Conservation (phyloP, 2,329 filamentous ascomycete species). For the Fusarium begoniae region DNA sequence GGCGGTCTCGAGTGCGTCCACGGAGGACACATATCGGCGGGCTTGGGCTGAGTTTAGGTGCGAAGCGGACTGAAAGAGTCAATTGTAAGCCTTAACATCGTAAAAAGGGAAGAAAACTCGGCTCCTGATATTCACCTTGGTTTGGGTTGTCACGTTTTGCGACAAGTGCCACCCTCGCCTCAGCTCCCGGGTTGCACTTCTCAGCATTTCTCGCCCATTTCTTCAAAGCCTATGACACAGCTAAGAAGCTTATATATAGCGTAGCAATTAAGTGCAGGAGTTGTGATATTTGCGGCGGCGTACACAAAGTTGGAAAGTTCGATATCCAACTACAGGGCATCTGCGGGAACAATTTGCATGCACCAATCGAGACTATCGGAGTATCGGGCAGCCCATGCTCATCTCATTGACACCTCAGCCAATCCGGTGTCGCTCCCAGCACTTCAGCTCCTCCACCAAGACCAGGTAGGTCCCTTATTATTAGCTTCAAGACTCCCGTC, state of each 20-base stretch:
- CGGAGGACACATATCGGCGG: constrained; percentile 12
- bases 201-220: constrained; percentile 51
- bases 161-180: constrained; percentile 41
- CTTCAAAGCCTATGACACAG: constrained; percentile 20
- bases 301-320: not conserved
- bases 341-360: constrained; percentile 32
- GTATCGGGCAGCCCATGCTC: constrained; percentile 11
- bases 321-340: not conserved
- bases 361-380: constrained; percentile 37
- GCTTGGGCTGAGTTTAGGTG: not conserved
- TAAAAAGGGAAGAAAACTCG: not conserved
- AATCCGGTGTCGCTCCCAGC: not conserved
- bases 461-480: not conserved
- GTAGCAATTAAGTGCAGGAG: not conserved
- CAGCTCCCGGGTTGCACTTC: constrained; percentile 47
- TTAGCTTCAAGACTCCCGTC: not conserved
- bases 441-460: not conserved
- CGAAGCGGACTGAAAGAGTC: constrained; percentile 14
- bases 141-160: constrained; percentile 32
- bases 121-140: constrained; percentile 34
- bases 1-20: constrained; percentile 13
- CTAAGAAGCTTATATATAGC: not conserved
- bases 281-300: not conserved
- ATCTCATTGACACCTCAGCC: not conserved
- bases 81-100: constrained; percentile 14